Evolutionary conservation across 2,329 filamentous ascomycete species (phyloP).

Genomic region (Trematosphaeria pertusa): DNA sequence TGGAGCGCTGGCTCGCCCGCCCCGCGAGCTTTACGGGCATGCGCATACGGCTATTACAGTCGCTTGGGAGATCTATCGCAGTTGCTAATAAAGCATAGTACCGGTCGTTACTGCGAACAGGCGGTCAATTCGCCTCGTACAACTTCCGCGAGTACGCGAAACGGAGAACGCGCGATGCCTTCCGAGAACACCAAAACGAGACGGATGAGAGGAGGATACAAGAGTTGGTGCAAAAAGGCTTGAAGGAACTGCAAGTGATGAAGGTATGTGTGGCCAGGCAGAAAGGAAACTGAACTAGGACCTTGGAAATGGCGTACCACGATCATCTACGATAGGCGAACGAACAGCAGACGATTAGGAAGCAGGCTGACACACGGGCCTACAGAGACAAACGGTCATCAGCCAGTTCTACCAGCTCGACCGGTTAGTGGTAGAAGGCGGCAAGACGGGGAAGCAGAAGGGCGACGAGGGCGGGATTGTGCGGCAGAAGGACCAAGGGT

Average conservation of each 20-base stretch:
- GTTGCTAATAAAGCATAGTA: slow-evolving; percentile 64
- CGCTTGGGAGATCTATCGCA: no score
- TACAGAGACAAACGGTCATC: slow-evolving; percentile 90
- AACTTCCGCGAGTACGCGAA: slow-evolving; percentile 98
- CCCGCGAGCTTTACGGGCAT: not conserved
- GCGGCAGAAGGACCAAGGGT: slow-evolving; percentile 82
- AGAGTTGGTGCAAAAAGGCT: slow-evolving; percentile 85
- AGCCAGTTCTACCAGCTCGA: slow-evolving; percentile 96
- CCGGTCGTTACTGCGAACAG: slow-evolving; percentile 86
- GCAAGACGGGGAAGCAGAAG: slow-evolving; percentile 77
- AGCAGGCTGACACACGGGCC: slow-evolving; percentile 47
- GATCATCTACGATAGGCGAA: no score
- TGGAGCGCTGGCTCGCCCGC: not conserved
- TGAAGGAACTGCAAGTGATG: slow-evolving; percentile 85
- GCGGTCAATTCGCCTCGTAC: slow-evolving; percentile 87
- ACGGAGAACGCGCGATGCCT: slow-evolving; percentile 88
- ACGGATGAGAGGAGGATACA: slow-evolving; percentile 79
- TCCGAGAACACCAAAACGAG: slow-evolving; percentile 78
- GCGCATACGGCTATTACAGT: not conserved
- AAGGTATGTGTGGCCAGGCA: slow-evolving; percentile 69
- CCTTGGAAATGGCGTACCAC: not conserved
- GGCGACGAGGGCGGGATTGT: slow-evolving; percentile 71
- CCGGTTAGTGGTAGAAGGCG: slow-evolving; percentile 87
- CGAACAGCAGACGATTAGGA: not conserved
- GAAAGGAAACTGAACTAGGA: not conserved